Evolutionary conservation across 768 basidiomycete species (phyloP).

Genomic region (Serendipita vermifera): DNA sequence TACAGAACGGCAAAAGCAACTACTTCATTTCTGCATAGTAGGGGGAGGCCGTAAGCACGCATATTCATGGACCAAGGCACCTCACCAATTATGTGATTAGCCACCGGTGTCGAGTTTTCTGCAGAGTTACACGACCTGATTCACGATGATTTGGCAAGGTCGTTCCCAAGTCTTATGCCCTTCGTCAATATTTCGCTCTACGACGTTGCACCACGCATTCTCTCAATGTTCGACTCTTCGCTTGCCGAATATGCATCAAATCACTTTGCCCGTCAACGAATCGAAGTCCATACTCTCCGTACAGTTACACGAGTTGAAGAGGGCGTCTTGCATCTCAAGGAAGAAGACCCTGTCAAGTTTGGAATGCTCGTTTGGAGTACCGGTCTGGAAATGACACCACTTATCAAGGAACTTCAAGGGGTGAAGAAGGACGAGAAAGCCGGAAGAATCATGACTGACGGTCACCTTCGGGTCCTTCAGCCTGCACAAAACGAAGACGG

Average conservation of each 20-base stretch:
- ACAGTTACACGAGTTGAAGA: slow-evolving; percentile 60
- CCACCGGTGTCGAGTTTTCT: slow-evolving; percentile 71
- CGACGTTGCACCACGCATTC: slow-evolving; percentile 67
- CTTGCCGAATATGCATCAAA: slow-evolving; percentile 56
- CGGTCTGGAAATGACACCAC: slow-evolving; percentile 69
- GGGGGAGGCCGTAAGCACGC: slow-evolving; percentile 41
- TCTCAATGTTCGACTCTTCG: slow-evolving; percentile 58
- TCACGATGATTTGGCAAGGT: slow-evolving; percentile 44
- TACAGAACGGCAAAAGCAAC: slow-evolving; percentile 56
- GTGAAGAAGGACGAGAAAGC: slow-evolving; percentile 51
- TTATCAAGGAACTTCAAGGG: slow-evolving; percentile 47
- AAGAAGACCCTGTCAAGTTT: slow-evolving; percentile 60
- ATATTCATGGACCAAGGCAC: slow-evolving; percentile 6
- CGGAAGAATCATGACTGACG: slow-evolving; percentile 41
- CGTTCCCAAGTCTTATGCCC: slow-evolving; percentile 51
- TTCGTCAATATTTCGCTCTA: slow-evolving; percentile 64
- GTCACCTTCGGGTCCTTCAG: slow-evolving; percentile 48
- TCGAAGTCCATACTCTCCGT: slow-evolving; percentile 55
- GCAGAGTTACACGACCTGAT: slow-evolving; percentile 73
- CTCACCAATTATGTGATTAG: slow-evolving; percentile 9
- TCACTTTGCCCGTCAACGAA: slow-evolving; percentile 61
- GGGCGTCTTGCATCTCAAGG: slow-evolving; percentile 57
- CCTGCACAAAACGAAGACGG: slow-evolving; percentile 28
- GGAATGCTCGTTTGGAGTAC: slow-evolving; percentile 84
- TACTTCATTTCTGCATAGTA: slow-evolving; percentile 79